A percentile compares a stretch with the other conserved stretches of the same genome.
phyloP scores from a whole-genome alignment of 2,329 filamentous ascomycete genomes.

The Aspergillus neoniger region DNA sequence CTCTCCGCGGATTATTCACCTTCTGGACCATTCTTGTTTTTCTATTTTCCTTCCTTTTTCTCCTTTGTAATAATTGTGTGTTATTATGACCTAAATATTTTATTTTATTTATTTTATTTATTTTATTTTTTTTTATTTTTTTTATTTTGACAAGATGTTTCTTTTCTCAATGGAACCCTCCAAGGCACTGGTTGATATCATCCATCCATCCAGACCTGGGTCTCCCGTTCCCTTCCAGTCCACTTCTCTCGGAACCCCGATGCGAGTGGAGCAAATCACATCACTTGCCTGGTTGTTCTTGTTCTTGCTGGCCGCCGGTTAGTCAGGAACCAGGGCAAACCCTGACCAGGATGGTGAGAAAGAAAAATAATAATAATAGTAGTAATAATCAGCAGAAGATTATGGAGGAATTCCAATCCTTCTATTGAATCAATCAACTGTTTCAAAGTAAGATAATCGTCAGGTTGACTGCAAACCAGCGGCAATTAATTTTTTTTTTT shows the following conservation, averaged over 20 bases:
- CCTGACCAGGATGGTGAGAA: conserved; percentile 2
- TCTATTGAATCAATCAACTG: not conserved
- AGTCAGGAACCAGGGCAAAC: conserved; percentile 22
- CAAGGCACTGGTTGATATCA: conserved; percentile 12
- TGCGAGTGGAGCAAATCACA: conserved; percentile 21
- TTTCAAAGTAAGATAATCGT: not conserved
- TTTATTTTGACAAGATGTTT: not conserved
- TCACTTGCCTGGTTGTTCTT: conserved; percentile 17
- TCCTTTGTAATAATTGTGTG: not conserved
- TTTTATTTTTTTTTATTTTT: too few relatives aligned
- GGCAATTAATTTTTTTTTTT: not conserved
- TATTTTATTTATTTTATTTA: not conserved
- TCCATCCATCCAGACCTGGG: not conserved
- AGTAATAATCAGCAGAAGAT: not conserved
- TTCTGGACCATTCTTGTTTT: not conserved
- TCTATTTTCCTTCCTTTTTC: conserved; percentile 6
- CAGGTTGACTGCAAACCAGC: not conserved
- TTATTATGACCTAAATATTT: not conserved
- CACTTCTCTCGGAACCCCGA: conserved; percentile 18
- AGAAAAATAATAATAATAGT: not conserved
- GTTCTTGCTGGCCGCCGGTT: conserved; percentile 12
- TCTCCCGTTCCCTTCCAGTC: conserved; percentile 8
- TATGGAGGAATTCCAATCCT: not conserved
- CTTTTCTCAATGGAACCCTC: not conserved
- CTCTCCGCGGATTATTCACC: not conserved